These are phyloP conservation scores for Delphinella strobiligena DNA, from an alignment of 2,329 filamentous ascomycete genomes.

Conservation along the genomic window DNA sequence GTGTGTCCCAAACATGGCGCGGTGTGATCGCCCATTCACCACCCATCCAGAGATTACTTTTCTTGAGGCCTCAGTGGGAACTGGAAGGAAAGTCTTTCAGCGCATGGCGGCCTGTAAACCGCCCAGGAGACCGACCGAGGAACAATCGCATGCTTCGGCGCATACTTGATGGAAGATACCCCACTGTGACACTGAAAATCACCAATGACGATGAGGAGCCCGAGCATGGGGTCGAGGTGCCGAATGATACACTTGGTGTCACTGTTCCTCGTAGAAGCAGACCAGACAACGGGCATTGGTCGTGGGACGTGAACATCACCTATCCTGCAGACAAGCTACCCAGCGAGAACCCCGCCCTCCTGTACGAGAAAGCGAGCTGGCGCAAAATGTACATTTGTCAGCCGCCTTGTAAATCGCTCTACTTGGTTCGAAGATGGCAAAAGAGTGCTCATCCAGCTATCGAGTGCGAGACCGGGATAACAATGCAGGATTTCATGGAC, in stretches of 20 bases:
- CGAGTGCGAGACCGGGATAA: conserved; percentile 16
- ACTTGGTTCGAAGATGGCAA: conserved; percentile 20
- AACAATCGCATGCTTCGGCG: conserved; percentile 23
- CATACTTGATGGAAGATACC: conserved; percentile 21
- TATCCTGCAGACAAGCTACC: conserved; percentile 16
- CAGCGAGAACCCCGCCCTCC: conserved; percentile 12
- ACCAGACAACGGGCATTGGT: conserved; percentile 16
- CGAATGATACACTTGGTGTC: not conserved
- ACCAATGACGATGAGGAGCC: conserved; percentile 13
- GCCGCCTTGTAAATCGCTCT: conserved; percentile 20
- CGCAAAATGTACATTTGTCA: conserved; percentile 23
- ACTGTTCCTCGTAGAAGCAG: not conserved
- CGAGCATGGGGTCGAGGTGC: conserved; percentile 4
- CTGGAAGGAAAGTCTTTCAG: conserved; percentile 16
- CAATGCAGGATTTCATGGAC: conserved; percentile 20
- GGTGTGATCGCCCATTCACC: conserved; percentile 16
- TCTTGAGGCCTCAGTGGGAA: conserved; percentile 22
- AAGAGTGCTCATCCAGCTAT: conserved; percentile 16
- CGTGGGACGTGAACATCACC: conserved; percentile 21
- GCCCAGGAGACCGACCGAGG: conserved; percentile 18
- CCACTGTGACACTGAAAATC: conserved; percentile 21
- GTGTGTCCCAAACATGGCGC: conserved; percentile 18
- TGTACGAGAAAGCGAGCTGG: conserved; percentile 21
- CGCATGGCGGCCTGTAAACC: conserved; percentile 10
- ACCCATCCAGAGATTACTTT: conserved; percentile 20